Base-by-base conservation (phyloP, 2,329 filamentous ascomycete species). In the Fusarium armeniacum region DNA sequence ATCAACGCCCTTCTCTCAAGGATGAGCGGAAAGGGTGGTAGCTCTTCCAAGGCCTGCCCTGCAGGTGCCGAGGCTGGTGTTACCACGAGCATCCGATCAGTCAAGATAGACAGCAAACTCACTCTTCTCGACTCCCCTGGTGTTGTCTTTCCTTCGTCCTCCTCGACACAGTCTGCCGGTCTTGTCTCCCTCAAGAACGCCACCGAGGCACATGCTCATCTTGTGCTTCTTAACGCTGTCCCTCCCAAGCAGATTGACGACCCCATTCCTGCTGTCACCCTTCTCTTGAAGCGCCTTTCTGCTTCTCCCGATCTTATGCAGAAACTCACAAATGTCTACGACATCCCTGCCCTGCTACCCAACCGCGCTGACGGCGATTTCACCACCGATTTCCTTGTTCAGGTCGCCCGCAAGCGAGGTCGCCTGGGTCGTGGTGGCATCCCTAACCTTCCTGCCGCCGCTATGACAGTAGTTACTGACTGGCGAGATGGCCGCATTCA, bases 401-500 rank as follows among this genome's bases (percentile, higher is more conserved):
- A 99, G 79, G 95, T 99, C 15, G 96, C 96, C 7, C 89, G 96
- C 75, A 98, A 97, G 84, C 88, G 96, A 65, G 96, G 96, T 55
- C 86, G 96, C 60, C 85, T 99, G 18, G 93, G 95, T 52, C 91
- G 92, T 73, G 94, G 95, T 22, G 96, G 96, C 67, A 87, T 98
- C 18, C 96, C 96, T 44, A 99, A 98, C 80, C 81, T 98, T 62
- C 86, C 89, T 72, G 90, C 92, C 56, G 95, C 96, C 10, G 96
- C 95, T 68, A 95, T 96, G 87, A 91, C 93, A 1, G 94, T 99
- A 58, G 89, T 99, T 61, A 96, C 90, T n/a, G 96, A 99, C 83
- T 97, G 96, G 93, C 89, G 96, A 73, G 95, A 98, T 78, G 95
- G 94, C 28, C 89, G 96, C 54, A 97, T 99, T 74, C 93, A 97